Evolutionary conservation across 495 filamentous ascomycete species (phyloP), one percentile per base, ranked within the genome.

Genomic region (Aspergillus incahuasiensis): DNA sequence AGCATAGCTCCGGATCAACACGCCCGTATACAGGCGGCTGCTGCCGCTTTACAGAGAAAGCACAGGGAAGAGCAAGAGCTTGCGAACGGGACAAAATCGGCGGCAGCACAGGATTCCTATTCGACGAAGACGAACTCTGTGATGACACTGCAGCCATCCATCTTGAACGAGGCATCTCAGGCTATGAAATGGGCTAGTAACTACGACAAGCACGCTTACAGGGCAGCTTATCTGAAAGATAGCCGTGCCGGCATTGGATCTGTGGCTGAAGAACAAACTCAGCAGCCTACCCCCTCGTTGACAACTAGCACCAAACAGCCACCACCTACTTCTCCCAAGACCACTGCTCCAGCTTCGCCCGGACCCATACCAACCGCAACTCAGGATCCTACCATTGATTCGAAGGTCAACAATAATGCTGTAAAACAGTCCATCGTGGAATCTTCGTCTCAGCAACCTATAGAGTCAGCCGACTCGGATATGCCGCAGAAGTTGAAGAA

Each of bases 1-100:
- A 96, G 88, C 71, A 90, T 97, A 65, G 90, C 84, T 16, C 88
- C 90, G 12, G 92, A 96, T 58, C 92, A 96, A 68, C 89, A 96
- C 60, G 91, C 92, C 55, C 86, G 84, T 55, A 95, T 98, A 48
- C 91, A 95, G 70, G 86, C 86, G 35, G 92, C 92, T 18, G 94
- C 94, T 2, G 85, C 87, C 19, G 86, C 85, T 56, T 79, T 98
- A 38, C 87, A 90, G 65, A 80, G 81, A 55, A 82, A 81, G 60
- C 82, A 88, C 60, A 79, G 79, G 45, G 80, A 87, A 57, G 77
- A 83, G 66, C 74, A 83, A 35, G 68, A 70, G 41, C 72, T 68
- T 24, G 70, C 72, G 55, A 55, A 71, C 70, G 57, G 63, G 69
- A 58, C 64, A 62, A 38, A 55, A 54, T 32, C 60, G 51, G 22